A percentile compares a stretch with the other conserved stretches of the same genome.
phyloP scores from a whole-genome alignment of 1,284 basidiomycete genomes.

The Leccinum ponderosum region DNA sequence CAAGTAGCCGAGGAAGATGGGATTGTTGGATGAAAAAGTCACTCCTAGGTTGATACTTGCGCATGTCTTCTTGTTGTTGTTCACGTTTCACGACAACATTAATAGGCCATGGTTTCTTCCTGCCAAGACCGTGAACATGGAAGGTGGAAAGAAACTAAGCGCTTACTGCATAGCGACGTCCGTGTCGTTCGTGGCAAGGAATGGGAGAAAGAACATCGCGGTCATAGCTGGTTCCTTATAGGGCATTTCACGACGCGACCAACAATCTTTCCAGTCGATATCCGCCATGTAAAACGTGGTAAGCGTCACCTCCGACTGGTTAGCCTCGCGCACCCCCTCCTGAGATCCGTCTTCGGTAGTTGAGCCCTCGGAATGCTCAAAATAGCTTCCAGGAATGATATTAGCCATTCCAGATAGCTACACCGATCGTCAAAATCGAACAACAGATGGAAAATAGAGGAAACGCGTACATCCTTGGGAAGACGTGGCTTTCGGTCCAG shows the following conservation, averaged over 20 bases:
- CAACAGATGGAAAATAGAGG: not conserved
- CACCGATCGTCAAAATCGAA: not conserved
- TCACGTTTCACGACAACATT: not conserved
- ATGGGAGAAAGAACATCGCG: not conserved
- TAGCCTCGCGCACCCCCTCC: not conserved
- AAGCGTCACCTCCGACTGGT: not conserved
- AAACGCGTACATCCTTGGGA: too few relatives aligned
- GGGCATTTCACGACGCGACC: not conserved
- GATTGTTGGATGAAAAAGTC: not conserved
- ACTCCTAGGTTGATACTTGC: not conserved
- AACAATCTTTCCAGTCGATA: not conserved
- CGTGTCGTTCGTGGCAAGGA: not conserved
- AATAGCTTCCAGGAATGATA: not conserved
- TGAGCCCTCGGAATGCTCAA: not conserved
- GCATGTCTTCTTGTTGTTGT: not conserved
- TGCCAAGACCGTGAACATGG: not conserved
- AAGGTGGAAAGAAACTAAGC: not conserved
- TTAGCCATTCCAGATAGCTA: not conserved
- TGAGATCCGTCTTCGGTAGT: not conserved
- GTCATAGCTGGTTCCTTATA: not conserved
- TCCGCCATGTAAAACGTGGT: not conserved
- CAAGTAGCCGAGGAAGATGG: not conserved
- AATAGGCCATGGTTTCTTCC: not conserved
- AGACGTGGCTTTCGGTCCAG: too few relatives aligned
- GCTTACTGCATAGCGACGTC: not conserved